These are phyloP conservation scores for Botrytis aclada DNA, from an alignment of 2,329 filamentous ascomycete species.

Conservation along the genomic window DNA sequence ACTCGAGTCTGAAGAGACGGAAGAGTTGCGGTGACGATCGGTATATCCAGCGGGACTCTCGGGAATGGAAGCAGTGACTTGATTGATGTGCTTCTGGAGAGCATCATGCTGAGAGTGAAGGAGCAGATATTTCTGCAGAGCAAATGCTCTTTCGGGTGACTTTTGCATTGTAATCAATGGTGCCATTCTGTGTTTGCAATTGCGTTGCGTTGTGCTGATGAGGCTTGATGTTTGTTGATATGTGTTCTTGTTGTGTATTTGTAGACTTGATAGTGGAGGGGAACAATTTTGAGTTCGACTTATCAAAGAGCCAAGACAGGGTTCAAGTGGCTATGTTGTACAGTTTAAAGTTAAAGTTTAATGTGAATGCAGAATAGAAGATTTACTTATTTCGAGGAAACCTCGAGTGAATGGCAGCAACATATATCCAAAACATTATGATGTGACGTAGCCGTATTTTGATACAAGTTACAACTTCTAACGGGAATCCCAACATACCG, in stretches of 20 bases:
- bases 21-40: constrained; percentile 19
- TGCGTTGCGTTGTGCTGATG: not conserved
- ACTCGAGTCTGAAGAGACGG: constrained; percentile 17
- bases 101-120: constrained; percentile 38
- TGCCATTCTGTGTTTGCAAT: not conserved
- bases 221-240: too few relatives aligned
- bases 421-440: not conserved
- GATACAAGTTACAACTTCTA: not conserved
- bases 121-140: constrained; percentile 39
- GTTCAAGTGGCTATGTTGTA: not conserved
- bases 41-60: constrained; percentile 15
- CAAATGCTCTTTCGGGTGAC: constrained; percentile 35
- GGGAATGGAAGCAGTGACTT: constrained; percentile 25
- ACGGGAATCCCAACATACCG: not conserved
- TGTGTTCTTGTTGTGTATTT: not conserved
- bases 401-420: constrained; percentile 6
- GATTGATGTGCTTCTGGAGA: constrained; percentile 37
- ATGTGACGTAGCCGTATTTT: constrained; percentile 6
- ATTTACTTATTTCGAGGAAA: not conserved
- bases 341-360: not conserved
- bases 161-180: constrained; percentile 26
- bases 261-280: not conserved
- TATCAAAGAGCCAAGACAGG: not conserved
- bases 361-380: not conserved
- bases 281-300: not conserved